A percentile compares a stretch with the other conserved stretches of the same genome.
phyloP scores from a whole-genome alignment of 2,329 filamentous ascomycete species.

The Penicillium sp. region DNA sequence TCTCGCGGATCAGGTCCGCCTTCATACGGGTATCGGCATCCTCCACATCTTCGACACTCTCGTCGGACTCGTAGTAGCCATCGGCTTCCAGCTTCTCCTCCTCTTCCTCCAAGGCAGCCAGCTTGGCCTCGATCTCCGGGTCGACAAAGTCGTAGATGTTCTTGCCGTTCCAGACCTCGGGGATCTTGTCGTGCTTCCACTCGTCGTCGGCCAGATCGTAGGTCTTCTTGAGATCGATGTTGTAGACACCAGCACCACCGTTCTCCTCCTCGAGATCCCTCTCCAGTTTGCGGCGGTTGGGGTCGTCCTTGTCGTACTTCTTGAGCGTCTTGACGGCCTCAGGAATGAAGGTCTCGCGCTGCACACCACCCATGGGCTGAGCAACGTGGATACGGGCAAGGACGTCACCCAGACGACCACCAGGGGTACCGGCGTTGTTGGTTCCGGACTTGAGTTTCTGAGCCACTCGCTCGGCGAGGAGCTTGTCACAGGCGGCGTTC shows the following conservation, averaged over 20 bases:
- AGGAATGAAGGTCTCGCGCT: conserved; percentile 80
- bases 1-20: conserved; percentile 90
- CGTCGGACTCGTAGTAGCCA: conserved; percentile 84
- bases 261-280: conserved; percentile 84
- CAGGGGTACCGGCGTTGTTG: conserved; percentile 63
- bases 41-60: conserved; percentile 74
- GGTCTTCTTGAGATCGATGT: conserved; percentile 81
- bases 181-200: conserved; percentile 94
- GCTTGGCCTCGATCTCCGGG: conserved; percentile 88
- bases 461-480: conserved; percentile 84
- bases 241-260: conserved; percentile 91
- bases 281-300: conserved; percentile 69
- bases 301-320: conserved; percentile 86
- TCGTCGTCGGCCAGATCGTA: conserved; percentile 77
- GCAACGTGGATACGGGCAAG: conserved; percentile 93
- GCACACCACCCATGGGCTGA: conserved; percentile 73
- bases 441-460: conserved; percentile 89
- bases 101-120: conserved; percentile 85
- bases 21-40: conserved; percentile 82
- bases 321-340: conserved; percentile 69
- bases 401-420: conserved; percentile 77
- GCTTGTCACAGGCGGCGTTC: conserved; percentile 83
- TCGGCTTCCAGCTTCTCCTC: conserved; percentile 86
- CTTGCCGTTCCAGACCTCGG: conserved; percentile 87
- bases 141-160: conserved; percentile 97